Evolutionary conservation across 768 basidiomycete species (phyloP), one percentile per base, ranked within the genome.

Genomic region (Podaxis sp.): DNA sequence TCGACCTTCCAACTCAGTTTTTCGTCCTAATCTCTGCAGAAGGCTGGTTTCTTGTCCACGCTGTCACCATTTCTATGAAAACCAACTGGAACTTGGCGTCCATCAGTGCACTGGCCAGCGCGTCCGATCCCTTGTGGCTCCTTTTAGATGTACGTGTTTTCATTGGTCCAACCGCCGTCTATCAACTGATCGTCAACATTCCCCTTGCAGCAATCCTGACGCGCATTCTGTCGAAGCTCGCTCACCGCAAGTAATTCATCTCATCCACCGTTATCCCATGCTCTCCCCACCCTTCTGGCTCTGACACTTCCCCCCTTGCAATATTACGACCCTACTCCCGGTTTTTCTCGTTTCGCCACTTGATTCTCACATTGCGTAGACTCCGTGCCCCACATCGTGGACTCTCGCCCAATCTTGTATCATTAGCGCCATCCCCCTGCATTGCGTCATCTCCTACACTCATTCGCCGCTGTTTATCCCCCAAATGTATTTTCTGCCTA

Each of bases 51-150:
- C 58, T 46, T 77, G 75, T 64, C 51, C 59, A 30, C 66, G 58
- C 11, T 75, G 75, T 60, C 65, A 68, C 22, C 62, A 60, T 38
- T 49, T 55, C 10, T 73, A 67, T 58, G 71, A 71, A 40, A 53
- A 63, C 58, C 55, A 58, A 26, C 62, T 58, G 24, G 67, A 70
- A 22, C 38, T 72, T 49, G 61, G 55, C 22, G 63, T 66, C 37
- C 73, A 74, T 54, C 40, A 60, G 36, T 76, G 74, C 58, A 60
- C 46, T 4, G 62, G 59, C 20, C 48, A n/a, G 28, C 30, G 49
- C 54, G 30, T 60, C 53, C 33, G 54, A 12, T 51, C 37, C 59
- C 49, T 58, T 44, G 51, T 49, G 36, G 24, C 44, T 62, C 56
- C 66, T 56, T 2, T 66, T 40, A 63, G 59, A 62, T 65, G 67